phyloP scores from a whole-genome alignment of 805 yeast genomes.

The Scheffersomyces stipitis region DNA sequence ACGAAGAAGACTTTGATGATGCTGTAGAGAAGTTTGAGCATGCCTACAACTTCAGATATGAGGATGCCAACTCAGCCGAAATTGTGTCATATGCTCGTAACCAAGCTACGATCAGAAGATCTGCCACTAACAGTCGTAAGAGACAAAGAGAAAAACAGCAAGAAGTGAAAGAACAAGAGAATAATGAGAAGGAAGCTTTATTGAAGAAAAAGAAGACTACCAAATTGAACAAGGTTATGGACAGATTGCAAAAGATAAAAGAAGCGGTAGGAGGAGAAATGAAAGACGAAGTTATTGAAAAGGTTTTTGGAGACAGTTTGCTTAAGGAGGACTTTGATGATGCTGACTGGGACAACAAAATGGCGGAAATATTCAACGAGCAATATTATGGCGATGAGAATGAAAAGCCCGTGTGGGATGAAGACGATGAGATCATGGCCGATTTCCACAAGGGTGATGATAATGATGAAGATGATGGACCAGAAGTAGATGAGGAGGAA shows the following conservation, averaged over 20 bases:
- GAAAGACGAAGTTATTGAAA: constrained; percentile 56
- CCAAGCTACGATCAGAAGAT: constrained; percentile 88
- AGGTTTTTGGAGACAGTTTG: constrained; percentile 71
- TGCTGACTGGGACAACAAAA: constrained; percentile 85
- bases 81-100: constrained; percentile 92
- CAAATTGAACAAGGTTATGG: constrained; percentile 76
- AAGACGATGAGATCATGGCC: constrained; percentile 35
- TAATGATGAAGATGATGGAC: constrained; percentile 15
- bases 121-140: constrained; percentile 71
- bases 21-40: constrained; percentile 89
- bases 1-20: constrained; percentile 85
- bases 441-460: constrained; percentile 18
- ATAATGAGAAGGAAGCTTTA: constrained; percentile 55
- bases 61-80: constrained; percentile 87
- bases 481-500: constrained; percentile 7
- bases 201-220: constrained; percentile 69
- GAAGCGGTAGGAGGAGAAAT: constrained; percentile 68
- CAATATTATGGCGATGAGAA: constrained; percentile 61
- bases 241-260: constrained; percentile 62
- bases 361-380: constrained; percentile 84
- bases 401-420: constrained; percentile 67
- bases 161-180: constrained; percentile 51
- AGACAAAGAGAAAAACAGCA: constrained; percentile 73
- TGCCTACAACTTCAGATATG: constrained; percentile 93
- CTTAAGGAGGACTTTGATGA: constrained; percentile 87